Evolutionary conservation across 495 filamentous ascomycete species (phyloP).

Genomic region (Cryomyces minteri): DNA sequence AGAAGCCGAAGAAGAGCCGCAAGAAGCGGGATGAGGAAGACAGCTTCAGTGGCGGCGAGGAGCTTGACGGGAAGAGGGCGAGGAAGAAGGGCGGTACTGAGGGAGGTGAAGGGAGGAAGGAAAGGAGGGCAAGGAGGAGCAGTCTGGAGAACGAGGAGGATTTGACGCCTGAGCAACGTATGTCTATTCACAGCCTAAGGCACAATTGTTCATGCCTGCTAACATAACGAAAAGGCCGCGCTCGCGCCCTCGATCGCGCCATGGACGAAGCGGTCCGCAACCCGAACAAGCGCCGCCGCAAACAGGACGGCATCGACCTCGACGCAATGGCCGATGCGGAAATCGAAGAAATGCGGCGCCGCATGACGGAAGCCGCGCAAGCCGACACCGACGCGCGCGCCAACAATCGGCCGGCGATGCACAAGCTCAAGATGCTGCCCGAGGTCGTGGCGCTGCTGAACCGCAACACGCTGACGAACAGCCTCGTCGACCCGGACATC

Average conservation of each 20-base stretch:
- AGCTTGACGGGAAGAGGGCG: slow-evolving; percentile 33
- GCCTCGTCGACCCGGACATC: slow-evolving; percentile 79
- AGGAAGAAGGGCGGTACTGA: slow-evolving; percentile 24
- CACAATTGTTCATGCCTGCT: slow-evolving; percentile 5
- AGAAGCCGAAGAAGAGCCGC: slow-evolving; percentile 50
- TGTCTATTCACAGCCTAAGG: slow-evolving; percentile 1
- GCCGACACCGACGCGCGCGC: slow-evolving; percentile 66
- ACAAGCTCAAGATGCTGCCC: slow-evolving; percentile 88
- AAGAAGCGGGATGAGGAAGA: slow-evolving; percentile 33
- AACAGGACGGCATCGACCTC: slow-evolving; percentile 79
- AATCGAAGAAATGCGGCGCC: slow-evolving; percentile 70
- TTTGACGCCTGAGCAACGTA: slow-evolving; percentile 36
- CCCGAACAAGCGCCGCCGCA: slow-evolving; percentile 59
- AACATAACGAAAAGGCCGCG: slow-evolving; percentile 31
- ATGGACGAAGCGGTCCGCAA: slow-evolving; percentile 81
- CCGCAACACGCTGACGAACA: slow-evolving; percentile 63
- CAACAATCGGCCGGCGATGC: slow-evolving; percentile 58
- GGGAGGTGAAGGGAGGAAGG: slow-evolving; percentile 27
- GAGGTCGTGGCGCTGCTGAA: slow-evolving; percentile 79
- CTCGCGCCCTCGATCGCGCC: slow-evolving; percentile 59
- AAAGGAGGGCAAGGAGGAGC: slow-evolving; percentile 20
- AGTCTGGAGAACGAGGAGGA: slow-evolving; percentile 33
- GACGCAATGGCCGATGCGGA: slow-evolving; percentile 77
- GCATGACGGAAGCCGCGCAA: slow-evolving; percentile 84
- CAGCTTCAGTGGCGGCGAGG: slow-evolving; percentile 34